A percentile compares a stretch with the other conserved stretches of the same genome.
Evolutionary conservation across 371 early-diverging fungal genomes (phyloP).

Genomic region (Agmasoma carcini): DNA sequence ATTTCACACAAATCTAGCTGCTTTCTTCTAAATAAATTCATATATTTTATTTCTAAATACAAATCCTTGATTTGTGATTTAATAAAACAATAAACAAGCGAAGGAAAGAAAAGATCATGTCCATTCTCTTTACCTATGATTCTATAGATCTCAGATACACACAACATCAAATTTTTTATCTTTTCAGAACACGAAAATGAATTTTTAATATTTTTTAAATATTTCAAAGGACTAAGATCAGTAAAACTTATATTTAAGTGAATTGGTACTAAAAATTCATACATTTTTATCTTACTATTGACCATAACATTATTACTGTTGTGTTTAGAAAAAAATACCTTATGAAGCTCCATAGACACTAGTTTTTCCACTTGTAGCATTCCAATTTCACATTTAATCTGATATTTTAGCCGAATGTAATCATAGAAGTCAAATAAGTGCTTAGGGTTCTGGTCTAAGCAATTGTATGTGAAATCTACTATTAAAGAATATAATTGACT

Average conservation of each 20-base stretch:
- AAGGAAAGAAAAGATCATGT: constrained; percentile 7
- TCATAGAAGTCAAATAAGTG: constrained; percentile 24
- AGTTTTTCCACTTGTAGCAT: constrained; percentile 27
- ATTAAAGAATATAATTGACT: constrained; percentile 3
- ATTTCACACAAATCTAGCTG: not conserved
- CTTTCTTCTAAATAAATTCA: constrained; percentile 18
- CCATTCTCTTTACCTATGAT: constrained; percentile 1
- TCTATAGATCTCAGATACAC: constrained; percentile 2
- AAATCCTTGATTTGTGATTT: constrained; percentile 22
- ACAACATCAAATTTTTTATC: constrained; percentile 12
- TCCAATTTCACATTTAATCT: constrained; percentile 27
- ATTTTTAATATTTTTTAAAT: constrained; percentile 1
- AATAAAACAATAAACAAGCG: constrained; percentile 22
- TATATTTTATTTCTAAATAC: constrained; percentile 12
- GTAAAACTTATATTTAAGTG: constrained; percentile 11
- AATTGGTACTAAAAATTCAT: constrained; percentile 18
- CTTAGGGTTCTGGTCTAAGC: not conserved
- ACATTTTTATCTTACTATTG: constrained; percentile 28
- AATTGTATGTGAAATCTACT: constrained; percentile 14
- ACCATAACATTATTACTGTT: constrained; percentile 2
- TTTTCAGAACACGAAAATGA: constrained; percentile 18
- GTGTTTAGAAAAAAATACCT: not conserved
- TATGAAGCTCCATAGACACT: constrained; percentile 1
- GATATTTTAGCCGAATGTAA: constrained; percentile 15
- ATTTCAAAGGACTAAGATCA: not conserved